Base-by-base conservation (phyloP, 1,139 yeast genomes). In the Debaryomyces psychrophilus region DNA sequence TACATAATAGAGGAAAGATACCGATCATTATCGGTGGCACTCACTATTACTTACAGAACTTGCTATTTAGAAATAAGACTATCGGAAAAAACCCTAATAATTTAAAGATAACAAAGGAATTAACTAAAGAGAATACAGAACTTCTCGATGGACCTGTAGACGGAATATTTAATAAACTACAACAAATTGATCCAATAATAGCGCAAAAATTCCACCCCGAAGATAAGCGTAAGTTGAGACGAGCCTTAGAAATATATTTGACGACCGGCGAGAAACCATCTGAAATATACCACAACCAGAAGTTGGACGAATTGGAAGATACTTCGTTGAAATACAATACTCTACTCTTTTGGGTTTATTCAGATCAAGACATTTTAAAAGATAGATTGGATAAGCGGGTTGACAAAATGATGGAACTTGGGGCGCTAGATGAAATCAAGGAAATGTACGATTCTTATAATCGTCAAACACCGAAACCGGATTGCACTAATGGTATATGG, bases 11-110 rank as follows among this genome's bases (percentile, higher is more conserved):
- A 31, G 89, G 89, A 0, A 90, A 90, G 57, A 58, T 87, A 1
- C 98, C 99, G 0, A 87, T 93, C 5, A 67, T 95, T 0, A 92
- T 93, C 2, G 99, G 99, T 2, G 99, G 99, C 0, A 93, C 99
- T 0, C 97, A 92, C 61, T 93, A 93, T 62, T 93, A 93, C 62
- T 71, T 90, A 34, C 97, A 88, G 62, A 81, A 87, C 14, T 68
- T 90, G 2, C 62, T 95, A 14, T 90, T 92, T 59, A 73, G 78
- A 43, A 87, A 88, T 56, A 82, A 85, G 53, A 84, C 89, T 0
- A 67, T 79, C 5, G 70, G 68, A 7, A 63, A 65, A 8, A 48
- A 43, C 31, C 15, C 18, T 6, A 25, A 26, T n/a, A 39, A 40
- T 11, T 35, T 29, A n/a, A 42, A 40, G 14, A 18, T 25, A 5